These are phyloP conservation scores for Colletotrichum theobromicola DNA, from an alignment of 2,329 filamentous ascomycete genomes.

Conservation along the genomic window DNA sequence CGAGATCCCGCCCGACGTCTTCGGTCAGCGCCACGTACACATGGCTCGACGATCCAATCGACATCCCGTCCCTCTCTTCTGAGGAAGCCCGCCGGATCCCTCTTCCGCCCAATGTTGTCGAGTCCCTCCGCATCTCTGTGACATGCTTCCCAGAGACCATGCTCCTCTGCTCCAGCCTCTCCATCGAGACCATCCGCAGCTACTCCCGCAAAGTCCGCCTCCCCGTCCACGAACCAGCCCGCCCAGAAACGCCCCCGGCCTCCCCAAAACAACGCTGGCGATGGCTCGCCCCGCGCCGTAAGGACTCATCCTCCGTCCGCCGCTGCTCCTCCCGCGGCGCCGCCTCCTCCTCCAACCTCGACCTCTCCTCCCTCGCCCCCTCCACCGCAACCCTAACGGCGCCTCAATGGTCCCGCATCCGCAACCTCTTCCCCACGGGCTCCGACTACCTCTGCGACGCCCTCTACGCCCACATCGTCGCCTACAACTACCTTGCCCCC, in stretches of 20 bases:
- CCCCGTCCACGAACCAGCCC: slow-evolving; percentile 18
- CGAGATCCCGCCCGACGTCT: slow-evolving; percentile 4
- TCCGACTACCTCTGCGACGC: slow-evolving; percentile 63
- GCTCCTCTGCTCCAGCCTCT: slow-evolving; percentile 59
- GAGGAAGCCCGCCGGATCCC: slow-evolving; percentile 38
- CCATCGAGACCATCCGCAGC: slow-evolving; percentile 61
- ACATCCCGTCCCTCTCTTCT: not conserved
- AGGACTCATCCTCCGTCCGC: not conserved
- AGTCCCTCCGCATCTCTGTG: slow-evolving; percentile 58
- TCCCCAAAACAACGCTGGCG: slow-evolving; percentile 21
- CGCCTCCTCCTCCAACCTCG: slow-evolving; percentile 7
- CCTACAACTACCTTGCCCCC: slow-evolving; percentile 61
- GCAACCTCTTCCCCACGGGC: slow-evolving; percentile 57
- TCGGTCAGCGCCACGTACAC: slow-evolving; percentile 14
- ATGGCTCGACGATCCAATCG: slow-evolving; percentile 23
- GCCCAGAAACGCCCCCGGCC: slow-evolving; percentile 15
- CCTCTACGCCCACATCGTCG: slow-evolving; percentile 63
- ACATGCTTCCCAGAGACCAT: slow-evolving; percentile 65
- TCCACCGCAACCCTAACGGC: slow-evolving; percentile 14
- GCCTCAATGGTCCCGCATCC: slow-evolving; percentile 48
- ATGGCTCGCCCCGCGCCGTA: slow-evolving; percentile 20
- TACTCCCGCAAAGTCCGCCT: slow-evolving; percentile 60
- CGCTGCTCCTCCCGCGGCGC: not conserved
- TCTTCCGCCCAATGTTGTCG: slow-evolving; percentile 57
- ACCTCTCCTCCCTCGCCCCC: not conserved